A percentile compares a stretch with the other conserved stretches of the same genome.
phyloP scores from a whole-genome alignment of 805 yeast species.

The Metschnikowia aberdeeniae region DNA sequence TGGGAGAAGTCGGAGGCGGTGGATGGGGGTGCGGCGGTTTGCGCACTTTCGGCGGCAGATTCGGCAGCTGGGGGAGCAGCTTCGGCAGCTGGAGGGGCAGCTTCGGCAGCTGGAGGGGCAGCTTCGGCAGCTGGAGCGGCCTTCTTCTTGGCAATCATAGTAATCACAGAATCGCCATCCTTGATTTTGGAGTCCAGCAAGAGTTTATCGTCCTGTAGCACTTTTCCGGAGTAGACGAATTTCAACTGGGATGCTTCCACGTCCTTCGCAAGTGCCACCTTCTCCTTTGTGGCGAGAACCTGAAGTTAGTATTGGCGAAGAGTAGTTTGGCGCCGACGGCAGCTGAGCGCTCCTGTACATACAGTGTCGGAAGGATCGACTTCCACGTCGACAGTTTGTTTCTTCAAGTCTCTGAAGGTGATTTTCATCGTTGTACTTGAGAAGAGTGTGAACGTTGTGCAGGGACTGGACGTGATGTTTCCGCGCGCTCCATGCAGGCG shows the following conservation, averaged over 20 bases:
- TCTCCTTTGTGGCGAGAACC: constrained; percentile 66
- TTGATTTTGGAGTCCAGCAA: constrained; percentile 71
- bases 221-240: constrained; percentile 89
- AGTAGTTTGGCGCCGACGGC: too few relatives aligned
- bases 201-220: constrained; percentile 77
- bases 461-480: constrained; percentile 4
- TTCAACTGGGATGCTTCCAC: constrained; percentile 75
- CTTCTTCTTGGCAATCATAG: constrained; percentile 67
- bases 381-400: constrained; percentile 78
- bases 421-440: constrained; percentile 53
- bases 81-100: constrained; percentile 16
- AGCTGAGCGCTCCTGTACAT: constrained; percentile 20
- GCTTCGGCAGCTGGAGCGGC: constrained; percentile 20
- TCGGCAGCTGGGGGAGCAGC: constrained; percentile 12
- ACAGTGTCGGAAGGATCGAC: constrained; percentile 68
- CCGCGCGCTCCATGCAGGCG: background rate
- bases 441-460: background rate
- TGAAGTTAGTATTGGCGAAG: constrained; percentile 17
- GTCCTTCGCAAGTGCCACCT: constrained; percentile 62
- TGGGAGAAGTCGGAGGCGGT: constrained; percentile 58
- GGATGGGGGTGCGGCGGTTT: background rate
- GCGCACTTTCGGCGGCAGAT: background rate
- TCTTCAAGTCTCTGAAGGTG: constrained; percentile 87
- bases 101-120: constrained; percentile 10
- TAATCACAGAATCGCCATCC: constrained; percentile 83